Percentiles rank a stretch among this genome's conserved stretches.
phyloP scores from a whole-genome alignment of 2,329 filamentous ascomycete genomes.

The Cercospora zeae-maydis region DNA sequence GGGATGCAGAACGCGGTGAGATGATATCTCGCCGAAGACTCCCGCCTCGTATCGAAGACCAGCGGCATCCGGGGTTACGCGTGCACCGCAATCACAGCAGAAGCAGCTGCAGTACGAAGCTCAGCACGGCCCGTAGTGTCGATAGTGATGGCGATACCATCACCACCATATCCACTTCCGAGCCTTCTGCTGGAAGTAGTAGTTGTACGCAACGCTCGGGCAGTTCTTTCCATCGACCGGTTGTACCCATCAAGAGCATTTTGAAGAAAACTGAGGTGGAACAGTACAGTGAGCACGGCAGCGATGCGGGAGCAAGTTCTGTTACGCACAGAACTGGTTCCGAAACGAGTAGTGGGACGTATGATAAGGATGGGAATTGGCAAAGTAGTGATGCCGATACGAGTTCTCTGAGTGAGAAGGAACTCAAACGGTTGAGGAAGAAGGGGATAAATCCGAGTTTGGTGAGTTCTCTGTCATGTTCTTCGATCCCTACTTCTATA shows the following conservation, averaged over 20 bases:
- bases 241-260: slow-evolving; percentile 15
- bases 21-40: neutral
- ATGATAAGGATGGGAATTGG: slow-evolving; percentile 34
- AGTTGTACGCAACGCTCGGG: neutral
- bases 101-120: neutral
- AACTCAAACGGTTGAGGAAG: slow-evolving; percentile 44
- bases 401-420: slow-evolving; percentile 39
- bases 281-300: slow-evolving; percentile 34
- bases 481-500: neutral
- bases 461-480: neutral
- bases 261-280: slow-evolving; percentile 19
- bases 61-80: slow-evolving; percentile 7
- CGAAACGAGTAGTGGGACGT: slow-evolving; percentile 12
- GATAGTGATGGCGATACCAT: neutral
- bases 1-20: neutral
- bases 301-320: slow-evolving; percentile 20
- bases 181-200: neutral
- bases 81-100: neutral
- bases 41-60: slow-evolving; percentile 4
- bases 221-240: neutral
- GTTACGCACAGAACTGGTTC: slow-evolving; percentile 27
- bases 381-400: slow-evolving; percentile 41
- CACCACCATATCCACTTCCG: neutral
- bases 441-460: slow-evolving; percentile 44
- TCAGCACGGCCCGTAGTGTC: neutral